These are phyloP conservation scores for Neopestalotiopsis rosae DNA, from an alignment of 2,329 filamentous ascomycete genomes.

Conservation along the genomic window DNA sequence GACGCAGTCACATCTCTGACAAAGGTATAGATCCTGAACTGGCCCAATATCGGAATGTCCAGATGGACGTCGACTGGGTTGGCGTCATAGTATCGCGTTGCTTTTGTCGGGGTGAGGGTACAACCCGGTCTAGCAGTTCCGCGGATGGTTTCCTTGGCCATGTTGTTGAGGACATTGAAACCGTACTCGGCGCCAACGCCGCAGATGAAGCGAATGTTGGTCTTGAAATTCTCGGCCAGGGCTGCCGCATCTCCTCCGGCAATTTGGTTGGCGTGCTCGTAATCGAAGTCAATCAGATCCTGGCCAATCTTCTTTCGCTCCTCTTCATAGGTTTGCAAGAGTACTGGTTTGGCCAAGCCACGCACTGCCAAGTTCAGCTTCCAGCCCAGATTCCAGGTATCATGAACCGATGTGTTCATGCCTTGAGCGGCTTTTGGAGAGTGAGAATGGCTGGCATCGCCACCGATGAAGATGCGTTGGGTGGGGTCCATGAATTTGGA, in stretches of 20 bases:
- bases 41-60: slow-evolving; percentile 77
- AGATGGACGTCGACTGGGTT: slow-evolving; percentile 80
- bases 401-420: slow-evolving; percentile 62
- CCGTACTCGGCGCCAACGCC: slow-evolving; percentile 70
- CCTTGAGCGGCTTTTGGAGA: slow-evolving; percentile 68
- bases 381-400: slow-evolving; percentile 54
- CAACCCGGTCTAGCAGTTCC: slow-evolving; percentile 59
- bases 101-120: slow-evolving; percentile 69
- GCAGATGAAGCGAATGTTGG: slow-evolving; percentile 76
- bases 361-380: slow-evolving; percentile 56
- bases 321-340: slow-evolving; percentile 66
- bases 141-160: slow-evolving; percentile 41
- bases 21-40: slow-evolving; percentile 78
- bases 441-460: slow-evolving; percentile 68
- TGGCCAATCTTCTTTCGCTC: slow-evolving; percentile 68
- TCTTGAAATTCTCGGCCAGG: slow-evolving; percentile 71
- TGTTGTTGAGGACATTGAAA: slow-evolving; percentile 56
- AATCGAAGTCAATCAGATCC: slow-evolving; percentile 65
- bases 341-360: slow-evolving; percentile 56
- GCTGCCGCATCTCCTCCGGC: slow-evolving; percentile 66
- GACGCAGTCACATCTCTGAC: slow-evolving; percentile 64
- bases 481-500: slow-evolving; percentile 70
- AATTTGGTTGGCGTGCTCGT: slow-evolving; percentile 61
- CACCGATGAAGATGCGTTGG: slow-evolving; percentile 67
- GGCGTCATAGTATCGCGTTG: slow-evolving; percentile 76